Evolutionary conservation across 2,329 filamentous ascomycete species (phyloP), one percentile per base, ranked within the genome.

Genomic region (Bipolaris cookei): DNA sequence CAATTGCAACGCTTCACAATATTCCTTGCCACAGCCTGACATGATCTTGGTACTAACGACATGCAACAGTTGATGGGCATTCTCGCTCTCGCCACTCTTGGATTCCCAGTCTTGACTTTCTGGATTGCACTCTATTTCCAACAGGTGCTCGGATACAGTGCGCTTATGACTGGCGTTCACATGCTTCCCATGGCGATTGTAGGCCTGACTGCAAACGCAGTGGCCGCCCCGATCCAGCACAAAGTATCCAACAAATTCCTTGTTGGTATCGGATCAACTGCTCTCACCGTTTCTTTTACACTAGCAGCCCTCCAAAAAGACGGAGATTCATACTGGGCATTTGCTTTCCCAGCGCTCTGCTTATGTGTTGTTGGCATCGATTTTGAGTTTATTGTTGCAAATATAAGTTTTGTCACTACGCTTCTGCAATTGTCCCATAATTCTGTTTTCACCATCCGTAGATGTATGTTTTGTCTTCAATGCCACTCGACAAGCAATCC

Each of bases 401-500:
- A 90, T 65, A 84, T 87, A 70, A 64, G 83, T 75, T 2, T 32
- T 5, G 11, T 20, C 6, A 1, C 13, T 18, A 20, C 8, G 4
- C 4, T 18, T 39, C 6, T 14, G 3, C 14, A 1, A 6, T 2
- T 7, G 3, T 2, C 10, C 11, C 23, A 3, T 2, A 34, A 3
- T 11, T 37, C n/a, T 18, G 6, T 23, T 0, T 21, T 44, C 7
- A 54, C 34, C 28, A 20, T 10, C 11, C 11, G 2, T 57, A 87
- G 81, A 88, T 90, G 83, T 90, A 90, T 62, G 87, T 90, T 51
- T 85, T 89, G 80, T 86, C 85, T 3, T 85, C 84, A 0, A 82
- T 90, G 50, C 86, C 86, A 0, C 72, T 78, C 1, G 78, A 83
- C n/a, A 84, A 88, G 62, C 86, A 90, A 64, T 86, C 85, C 0